Percentiles rank a stretch among this genome's conserved stretches.
phyloP scores from a whole-genome alignment of 352 stramenopile species.

The Pythium volutum region DNA sequence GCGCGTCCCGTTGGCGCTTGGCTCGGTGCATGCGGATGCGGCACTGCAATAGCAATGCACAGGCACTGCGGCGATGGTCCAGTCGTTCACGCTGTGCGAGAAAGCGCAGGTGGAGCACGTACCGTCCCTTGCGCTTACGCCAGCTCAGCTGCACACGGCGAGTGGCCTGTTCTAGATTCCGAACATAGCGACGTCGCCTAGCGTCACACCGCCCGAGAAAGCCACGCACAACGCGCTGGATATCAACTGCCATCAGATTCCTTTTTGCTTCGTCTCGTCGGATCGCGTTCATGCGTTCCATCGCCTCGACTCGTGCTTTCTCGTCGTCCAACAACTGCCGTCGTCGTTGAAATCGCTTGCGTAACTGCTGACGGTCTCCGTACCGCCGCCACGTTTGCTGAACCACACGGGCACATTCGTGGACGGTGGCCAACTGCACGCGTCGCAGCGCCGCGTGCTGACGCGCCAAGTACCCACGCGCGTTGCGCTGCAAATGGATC shows the following conservation, averaged over 20 bases:
- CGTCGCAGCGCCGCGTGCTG: constrained; percentile 18
- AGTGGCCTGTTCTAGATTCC: constrained; percentile 31
- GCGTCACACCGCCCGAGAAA: constrained; percentile 32
- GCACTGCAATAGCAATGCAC: constrained; percentile 42
- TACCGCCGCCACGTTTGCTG: constrained; percentile 20
- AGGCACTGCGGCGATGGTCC: constrained; percentile 23
- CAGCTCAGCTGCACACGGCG: constrained; percentile 48
- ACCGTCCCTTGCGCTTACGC: constrained; percentile 37
- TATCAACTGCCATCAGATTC: constrained; percentile 23
- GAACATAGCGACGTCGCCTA: constrained; percentile 10
- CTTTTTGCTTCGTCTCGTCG: constrained; percentile 8
- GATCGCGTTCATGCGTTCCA: constrained; percentile 17
- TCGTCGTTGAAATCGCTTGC: constrained; percentile 22
- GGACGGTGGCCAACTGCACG: not conserved
- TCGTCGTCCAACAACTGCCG: constrained; percentile 32
- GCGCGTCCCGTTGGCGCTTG: constrained; percentile 2
- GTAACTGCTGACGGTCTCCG: not conserved
- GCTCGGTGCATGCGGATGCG: constrained; percentile 30
- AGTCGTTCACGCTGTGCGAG: constrained; percentile 40
- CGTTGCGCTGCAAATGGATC: constrained; percentile 15
- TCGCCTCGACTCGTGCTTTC: constrained; percentile 27
- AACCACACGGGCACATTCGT: not conserved
- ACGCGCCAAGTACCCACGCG: constrained; percentile 19
- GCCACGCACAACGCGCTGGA: constrained; percentile 43
- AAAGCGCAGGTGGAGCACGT: constrained; percentile 52